These are phyloP conservation scores for Actinomucor elegans DNA, from an alignment of 371 early-diverging fungal genomes.

Conservation along the genomic window DNA sequence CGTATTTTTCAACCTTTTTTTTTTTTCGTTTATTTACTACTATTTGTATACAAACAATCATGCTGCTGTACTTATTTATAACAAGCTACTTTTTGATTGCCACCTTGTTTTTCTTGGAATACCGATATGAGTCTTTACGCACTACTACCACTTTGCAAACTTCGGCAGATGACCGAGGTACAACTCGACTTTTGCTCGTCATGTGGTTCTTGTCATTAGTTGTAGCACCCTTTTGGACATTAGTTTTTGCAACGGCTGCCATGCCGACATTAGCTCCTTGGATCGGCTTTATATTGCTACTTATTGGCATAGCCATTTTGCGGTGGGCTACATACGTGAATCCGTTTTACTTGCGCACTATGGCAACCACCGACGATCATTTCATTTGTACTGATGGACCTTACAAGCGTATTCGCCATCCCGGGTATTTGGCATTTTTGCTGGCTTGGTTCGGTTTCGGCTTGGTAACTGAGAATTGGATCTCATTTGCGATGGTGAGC, in stretches of 20 bases:
- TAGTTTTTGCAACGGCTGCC: constrained; percentile 9
- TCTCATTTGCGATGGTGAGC: constrained; percentile 17
- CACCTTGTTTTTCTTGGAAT: constrained; percentile 23
- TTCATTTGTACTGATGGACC: constrained; percentile 45
- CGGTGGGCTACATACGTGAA: constrained; percentile 38
- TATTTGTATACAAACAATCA: no score
- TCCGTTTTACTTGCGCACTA: constrained; percentile 36
- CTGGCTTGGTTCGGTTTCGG: constrained; percentile 48
- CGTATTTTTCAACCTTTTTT: no score
- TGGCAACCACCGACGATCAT: constrained; percentile 43
- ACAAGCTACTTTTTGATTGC: constrained; percentile 14
- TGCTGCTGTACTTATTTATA: no score
- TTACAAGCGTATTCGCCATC: constrained; percentile 41
- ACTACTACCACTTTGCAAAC: constrained; percentile 23
- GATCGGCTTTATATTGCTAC: constrained; percentile 29
- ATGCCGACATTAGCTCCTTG: constrained; percentile 3
- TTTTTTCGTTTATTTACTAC: no score
- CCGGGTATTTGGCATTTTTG: constrained; percentile 36
- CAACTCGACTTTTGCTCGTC: constrained; percentile 22
- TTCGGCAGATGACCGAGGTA: constrained; percentile 35
- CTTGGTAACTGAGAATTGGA: constrained; percentile 25
- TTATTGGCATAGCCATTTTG: constrained; percentile 23
- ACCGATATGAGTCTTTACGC: constrained; percentile 25
- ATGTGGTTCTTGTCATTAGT: constrained; percentile 8
- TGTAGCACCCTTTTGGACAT: constrained; percentile 18